Base-by-base conservation (phyloP, 1,139 yeast species). In the Suhomyces bribrorum region DNA sequence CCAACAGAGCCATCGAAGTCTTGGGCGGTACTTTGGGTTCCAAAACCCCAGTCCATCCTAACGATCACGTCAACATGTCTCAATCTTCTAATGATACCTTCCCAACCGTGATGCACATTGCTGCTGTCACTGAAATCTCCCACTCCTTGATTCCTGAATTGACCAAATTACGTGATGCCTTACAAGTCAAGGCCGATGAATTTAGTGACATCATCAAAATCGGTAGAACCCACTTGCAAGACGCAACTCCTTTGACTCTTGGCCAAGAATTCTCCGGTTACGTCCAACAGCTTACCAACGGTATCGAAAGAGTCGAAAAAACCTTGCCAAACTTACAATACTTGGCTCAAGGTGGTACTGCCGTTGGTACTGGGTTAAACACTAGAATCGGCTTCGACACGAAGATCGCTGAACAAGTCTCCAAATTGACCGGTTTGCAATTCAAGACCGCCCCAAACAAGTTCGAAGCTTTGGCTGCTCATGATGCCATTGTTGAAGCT, bases 41-140 rank as follows among this genome's bases (percentile, higher is more conserved):
- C 34, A 52, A 52, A 41, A 44, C 38, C 26, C 56, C 56, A 17
- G 56, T 52, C n/a, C 56, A 52, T 33, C 56, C 56, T 12, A 52
- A 52, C 20, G 56, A 52, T 38, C 56, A 52, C 46, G 46, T 50
- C 35, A 52, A 52, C 50, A 52, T 52, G 56, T 49, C 53, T 11
- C 55, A 51, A 26, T 49, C 53, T 5, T 50, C 54, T 29, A 52
- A 52, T 43, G 56, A 52, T 31, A 52, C 56, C 13, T 52, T 52
- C 49, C 56, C 56, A 11, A 52, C 56, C 14, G 56, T 51, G 24
- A 52, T 52, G 56, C 56, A 52, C 44, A 52, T 52, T 34, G 56
- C 56, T 28, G 55, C 54, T 11, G 55, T 51, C 25, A 48, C 50
- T 15, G 56, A 52, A 31, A 40, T 52, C 36, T 38, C 40, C 37